Evolutionary conservation across 345 rosid genomes (phyloP).

Genomic region (Boechera divaricarpa): DNA sequence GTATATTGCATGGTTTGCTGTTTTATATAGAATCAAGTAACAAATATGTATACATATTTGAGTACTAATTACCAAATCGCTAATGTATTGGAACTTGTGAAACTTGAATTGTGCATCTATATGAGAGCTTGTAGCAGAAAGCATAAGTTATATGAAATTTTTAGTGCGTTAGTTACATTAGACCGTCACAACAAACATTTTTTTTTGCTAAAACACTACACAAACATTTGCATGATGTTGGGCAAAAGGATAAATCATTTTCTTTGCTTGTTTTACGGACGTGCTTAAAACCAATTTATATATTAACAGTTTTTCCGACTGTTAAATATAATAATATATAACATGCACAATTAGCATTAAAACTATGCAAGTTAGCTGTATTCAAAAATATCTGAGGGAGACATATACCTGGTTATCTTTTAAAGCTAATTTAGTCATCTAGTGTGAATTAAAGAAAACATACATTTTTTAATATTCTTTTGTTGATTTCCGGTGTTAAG

Average conservation of each 20-base stretch:
- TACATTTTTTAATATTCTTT: not conserved
- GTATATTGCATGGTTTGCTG: constrained; percentile 28
- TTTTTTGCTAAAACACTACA: not conserved
- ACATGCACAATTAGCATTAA: not conserved
- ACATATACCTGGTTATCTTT: not conserved
- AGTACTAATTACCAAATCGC: constrained; percentile 8
- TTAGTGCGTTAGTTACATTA: constrained; percentile 44
- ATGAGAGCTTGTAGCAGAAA: constrained; percentile 29
- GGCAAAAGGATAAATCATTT: constrained; percentile 12
- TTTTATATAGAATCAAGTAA: constrained; percentile 2
- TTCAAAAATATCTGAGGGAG: not conserved
- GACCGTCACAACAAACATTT: constrained; percentile 17
- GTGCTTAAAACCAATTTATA: not conserved
- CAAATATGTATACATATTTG: not conserved
- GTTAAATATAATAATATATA: too few relatives aligned
- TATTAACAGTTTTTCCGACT: not conserved
- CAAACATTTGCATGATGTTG: constrained; percentile 23
- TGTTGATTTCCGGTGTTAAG: not conserved
- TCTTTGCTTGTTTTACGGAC: constrained; percentile 8
- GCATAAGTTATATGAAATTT: constrained; percentile 20
- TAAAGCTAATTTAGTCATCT: constrained; percentile 6
- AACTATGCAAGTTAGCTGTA: not conserved
- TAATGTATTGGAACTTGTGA: not conserved
- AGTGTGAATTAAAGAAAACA: not conserved
- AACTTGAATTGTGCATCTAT: constrained; percentile 5